Evolutionary conservation across 1,284 basidiomycete genomes (phyloP).

Genomic region (Cryptococcus wingfieldii): DNA sequence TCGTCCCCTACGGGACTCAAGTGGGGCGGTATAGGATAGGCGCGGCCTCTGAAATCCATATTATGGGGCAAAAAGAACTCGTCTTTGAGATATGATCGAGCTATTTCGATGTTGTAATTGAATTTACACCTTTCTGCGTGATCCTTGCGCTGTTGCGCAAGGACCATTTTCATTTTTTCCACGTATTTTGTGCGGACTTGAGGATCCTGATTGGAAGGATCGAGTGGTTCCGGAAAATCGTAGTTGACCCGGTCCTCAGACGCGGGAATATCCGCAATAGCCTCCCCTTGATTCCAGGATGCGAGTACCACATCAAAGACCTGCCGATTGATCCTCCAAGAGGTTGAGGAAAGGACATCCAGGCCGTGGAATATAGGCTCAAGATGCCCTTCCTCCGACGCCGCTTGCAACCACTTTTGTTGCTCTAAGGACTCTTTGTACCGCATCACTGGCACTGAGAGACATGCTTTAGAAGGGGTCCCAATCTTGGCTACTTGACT

Average conservation of each 20-base stretch:
- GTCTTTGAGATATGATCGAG: conserved; percentile 62
- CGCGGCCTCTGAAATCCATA: conserved; percentile 94
- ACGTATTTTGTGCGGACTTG: conserved; percentile 62
- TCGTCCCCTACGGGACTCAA: conserved; percentile 96
- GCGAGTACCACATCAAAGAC: conserved; percentile 68
- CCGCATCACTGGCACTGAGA: conserved; percentile 72
- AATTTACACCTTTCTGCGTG: conserved; percentile 89
- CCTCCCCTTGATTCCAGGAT: conserved; percentile 79
- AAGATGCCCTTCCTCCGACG: conserved; percentile 69
- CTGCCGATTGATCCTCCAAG: conserved; percentile 82
- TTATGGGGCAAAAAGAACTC: conserved; percentile 94
- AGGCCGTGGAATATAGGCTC: conserved; percentile 84
- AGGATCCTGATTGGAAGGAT: conserved; percentile 63
- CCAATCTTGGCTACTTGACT: conserved; percentile 26
- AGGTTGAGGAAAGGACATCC: conserved; percentile 83
- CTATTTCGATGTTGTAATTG: conserved; percentile 98
- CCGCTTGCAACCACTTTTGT: conserved; percentile 69
- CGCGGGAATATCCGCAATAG: conserved; percentile 73
- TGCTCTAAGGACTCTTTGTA: conserved; percentile 91
- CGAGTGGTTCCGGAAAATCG: conserved; percentile 58
- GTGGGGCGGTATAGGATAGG: conserved; percentile 95
- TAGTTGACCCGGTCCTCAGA: conserved; percentile 44
- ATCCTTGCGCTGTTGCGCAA: conserved; percentile 66
- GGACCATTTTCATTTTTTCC: conserved; percentile 59
- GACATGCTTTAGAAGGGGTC: not conserved